A percentile compares a stretch with the other conserved stretches of the same genome.
phyloP scores from a whole-genome alignment of 2,329 filamentous ascomycete species.

The Allantophomopsis cytisporea region DNA sequence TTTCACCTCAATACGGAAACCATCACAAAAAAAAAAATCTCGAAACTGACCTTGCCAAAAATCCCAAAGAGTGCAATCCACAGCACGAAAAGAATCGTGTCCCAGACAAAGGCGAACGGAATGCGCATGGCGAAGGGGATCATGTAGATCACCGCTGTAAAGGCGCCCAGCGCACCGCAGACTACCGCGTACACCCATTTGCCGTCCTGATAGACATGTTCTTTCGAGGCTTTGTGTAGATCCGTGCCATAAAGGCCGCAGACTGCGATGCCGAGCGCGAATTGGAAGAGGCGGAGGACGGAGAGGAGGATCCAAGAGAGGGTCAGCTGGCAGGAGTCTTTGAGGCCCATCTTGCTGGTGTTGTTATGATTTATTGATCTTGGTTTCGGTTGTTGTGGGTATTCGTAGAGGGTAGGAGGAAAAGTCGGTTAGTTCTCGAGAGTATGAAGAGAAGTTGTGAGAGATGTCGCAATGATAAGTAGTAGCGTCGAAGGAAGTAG shows the following conservation, averaged over 20 bases:
- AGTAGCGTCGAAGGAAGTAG: no score
- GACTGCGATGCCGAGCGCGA: conserved; percentile 63
- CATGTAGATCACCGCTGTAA: conserved; percentile 52
- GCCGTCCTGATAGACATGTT: conserved; percentile 37
- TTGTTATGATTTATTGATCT: no score
- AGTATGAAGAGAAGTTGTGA: no score
- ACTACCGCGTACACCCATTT: conserved; percentile 74
- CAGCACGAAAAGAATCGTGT: conserved; percentile 58
- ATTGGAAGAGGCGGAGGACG: conserved; percentile 59
- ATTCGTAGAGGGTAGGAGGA: no score
- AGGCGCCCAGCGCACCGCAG: conserved; percentile 48
- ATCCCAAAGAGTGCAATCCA: conserved; percentile 76
- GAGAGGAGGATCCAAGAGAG: conserved; percentile 38
- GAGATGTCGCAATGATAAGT: no score
- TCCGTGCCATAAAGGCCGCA: conserved; percentile 68
- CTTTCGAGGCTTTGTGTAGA: conserved; percentile 37
- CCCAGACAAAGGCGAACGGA: conserved; percentile 49
- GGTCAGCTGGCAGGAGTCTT: conserved; percentile 5
- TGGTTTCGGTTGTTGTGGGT: no score
- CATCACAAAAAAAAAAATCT: neutral
- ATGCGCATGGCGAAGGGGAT: conserved; percentile 45
- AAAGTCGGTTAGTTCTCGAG: no score
- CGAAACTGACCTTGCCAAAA: conserved; percentile 47
- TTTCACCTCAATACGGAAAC: no score
- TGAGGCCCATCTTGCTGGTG: neutral